Percentiles rank a stretch among this genome's conserved stretches.
phyloP scores from a whole-genome alignment of 176 grass and related monocot genomes.

The Carex kokanica region DNA sequence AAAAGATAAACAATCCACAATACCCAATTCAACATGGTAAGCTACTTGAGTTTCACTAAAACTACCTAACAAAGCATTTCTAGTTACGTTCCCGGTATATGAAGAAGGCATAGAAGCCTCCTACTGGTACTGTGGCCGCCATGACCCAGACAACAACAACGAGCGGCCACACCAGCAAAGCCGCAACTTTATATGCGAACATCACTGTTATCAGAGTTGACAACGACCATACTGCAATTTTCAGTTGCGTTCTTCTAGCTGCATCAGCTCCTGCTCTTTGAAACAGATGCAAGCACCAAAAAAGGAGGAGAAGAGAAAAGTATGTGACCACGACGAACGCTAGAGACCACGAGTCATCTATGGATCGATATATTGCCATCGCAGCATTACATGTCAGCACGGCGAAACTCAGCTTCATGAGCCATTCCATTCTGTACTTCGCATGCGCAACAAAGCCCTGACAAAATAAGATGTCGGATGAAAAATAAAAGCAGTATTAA shows the following conservation, averaged over 20 bases:
- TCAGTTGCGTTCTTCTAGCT: neutral
- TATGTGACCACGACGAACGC: neutral
- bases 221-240: neutral
- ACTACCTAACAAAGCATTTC: neutral
- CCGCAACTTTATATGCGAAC: constrained; percentile 23
- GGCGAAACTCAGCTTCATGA: neutral
- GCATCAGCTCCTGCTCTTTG: neutral
- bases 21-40: neutral
- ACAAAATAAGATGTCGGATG: neutral
- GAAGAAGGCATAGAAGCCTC: constrained; percentile 27
- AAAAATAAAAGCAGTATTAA: neutral
- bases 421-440: constrained; percentile 14
- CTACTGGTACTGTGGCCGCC: neutral
- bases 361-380: constrained; percentile 4
- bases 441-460: neutral
- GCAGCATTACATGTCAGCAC: constrained; percentile 7
- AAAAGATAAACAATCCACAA: neutral
- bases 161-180: neutral
- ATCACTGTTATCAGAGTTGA: constrained; percentile 13
- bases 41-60: neutral
- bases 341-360: constrained; percentile 1
- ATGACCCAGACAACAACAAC: constrained; percentile 13
- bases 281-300: constrained; percentile 13
- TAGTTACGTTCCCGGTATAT: neutral
- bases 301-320: constrained; percentile 10